Evolutionary conservation across 2,329 filamentous ascomycete species (phyloP).

Genomic region (Phyllosticta citrichinensis): DNA sequence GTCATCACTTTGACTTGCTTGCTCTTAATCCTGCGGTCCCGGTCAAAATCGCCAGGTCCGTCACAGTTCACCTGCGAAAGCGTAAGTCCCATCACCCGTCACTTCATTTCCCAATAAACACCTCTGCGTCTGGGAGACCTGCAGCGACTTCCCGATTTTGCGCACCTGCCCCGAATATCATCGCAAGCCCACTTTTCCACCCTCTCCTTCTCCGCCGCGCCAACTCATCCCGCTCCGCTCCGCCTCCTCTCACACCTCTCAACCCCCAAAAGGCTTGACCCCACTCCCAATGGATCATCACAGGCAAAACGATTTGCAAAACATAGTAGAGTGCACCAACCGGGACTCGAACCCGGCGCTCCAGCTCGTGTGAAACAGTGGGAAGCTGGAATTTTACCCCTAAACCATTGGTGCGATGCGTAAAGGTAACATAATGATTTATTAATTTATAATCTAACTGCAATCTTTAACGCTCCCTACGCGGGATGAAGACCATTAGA

Average conservation of each 20-base stretch:
- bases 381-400: slow-evolving; percentile 16
- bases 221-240: background rate
- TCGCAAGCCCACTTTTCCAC: background rate
- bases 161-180: background rate
- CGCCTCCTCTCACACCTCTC: background rate
- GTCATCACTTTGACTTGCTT: too few relatives aligned
- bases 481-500: background rate
- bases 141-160: too few relatives aligned
- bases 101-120: too few relatives aligned
- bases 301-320: background rate
- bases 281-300: background rate
- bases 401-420: slow-evolving; percentile 12
- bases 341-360: slow-evolving; percentile 15
- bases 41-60: too few relatives aligned
- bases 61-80: too few relatives aligned
- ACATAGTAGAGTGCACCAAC: slow-evolving; percentile 1
- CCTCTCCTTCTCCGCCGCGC: background rate
- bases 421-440: too few relatives aligned
- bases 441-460: too few relatives aligned
- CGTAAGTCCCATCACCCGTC: too few relatives aligned
- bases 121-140: too few relatives aligned
- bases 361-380: slow-evolving; percentile 3
- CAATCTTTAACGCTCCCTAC: too few relatives aligned
- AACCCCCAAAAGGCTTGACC: background rate
- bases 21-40: too few relatives aligned